Base-by-base conservation (phyloP, 495 filamentous ascomycete species). In the Talaromyces nanjingensis region DNA sequence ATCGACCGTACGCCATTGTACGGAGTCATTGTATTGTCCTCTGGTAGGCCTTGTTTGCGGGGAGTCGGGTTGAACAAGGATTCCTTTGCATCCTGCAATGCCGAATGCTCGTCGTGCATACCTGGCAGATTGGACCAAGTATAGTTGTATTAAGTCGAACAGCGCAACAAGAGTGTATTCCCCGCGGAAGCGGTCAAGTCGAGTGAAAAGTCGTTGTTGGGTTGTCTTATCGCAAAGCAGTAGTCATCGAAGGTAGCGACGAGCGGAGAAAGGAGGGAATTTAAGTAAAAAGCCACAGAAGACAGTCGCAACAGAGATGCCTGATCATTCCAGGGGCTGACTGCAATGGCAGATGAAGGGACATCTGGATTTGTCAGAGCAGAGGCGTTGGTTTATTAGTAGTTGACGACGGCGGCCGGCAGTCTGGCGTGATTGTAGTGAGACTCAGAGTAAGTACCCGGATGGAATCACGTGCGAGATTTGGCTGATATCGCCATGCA, bases 41-140 rank as follows among this genome's bases (percentile, higher is more conserved):
- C 62, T 3, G 62, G 45, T 9, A 31, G 60, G 39, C 52, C 24
- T 24, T 33, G 65, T 33, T 66, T 63, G 34, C 57, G 63, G 27
- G 34, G 62, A n/a, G 62, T 57, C 11, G 29, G 16, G 37, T 64
- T 31, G 18, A 39, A 27, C 8, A 49, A 57, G 22, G 29, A 33
- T 27, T 29, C 53, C 25, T 34, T 31, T 3, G 29, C 60, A 54
- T 49, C 29, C 25, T 22, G 59, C 59, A 14, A n/a, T 14, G 20
- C 12, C 22, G 20, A 31, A 29, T 11, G 20, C 11, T 37, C 24
- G 20, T n/a, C 14, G 60, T 18, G 24, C 47, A 62, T 62, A 34
- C 12, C 60, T 20, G 31, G 45, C 39, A 52, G 24, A 2, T 27
- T 45, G 42, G n/a, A 4, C n/a, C 42, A 4, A 16, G 8, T 39